Conservation (phyloP, 148 eudicot species). For the Drosera capensis region DNA sequence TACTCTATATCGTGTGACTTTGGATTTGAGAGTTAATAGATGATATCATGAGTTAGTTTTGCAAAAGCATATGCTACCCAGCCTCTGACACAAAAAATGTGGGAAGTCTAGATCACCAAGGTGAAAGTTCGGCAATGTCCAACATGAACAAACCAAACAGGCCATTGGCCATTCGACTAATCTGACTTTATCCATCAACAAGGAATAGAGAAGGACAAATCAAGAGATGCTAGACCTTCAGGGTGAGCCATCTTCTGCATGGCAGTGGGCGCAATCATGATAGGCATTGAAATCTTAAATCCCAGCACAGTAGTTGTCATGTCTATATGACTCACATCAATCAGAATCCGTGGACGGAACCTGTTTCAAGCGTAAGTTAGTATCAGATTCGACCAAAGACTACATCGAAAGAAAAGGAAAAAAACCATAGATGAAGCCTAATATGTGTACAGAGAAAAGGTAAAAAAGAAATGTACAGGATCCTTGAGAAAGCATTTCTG, state of each 20-base stretch:
- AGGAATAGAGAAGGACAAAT: no score
- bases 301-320: constrained; percentile 55
- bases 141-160: no score
- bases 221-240: constrained; percentile 34
- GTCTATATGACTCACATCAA: constrained; percentile 70
- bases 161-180: no score
- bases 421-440: neutral
- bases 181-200: no score
- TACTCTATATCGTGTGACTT: no score
- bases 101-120: no score
- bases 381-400: neutral
- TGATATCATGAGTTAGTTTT: no score
- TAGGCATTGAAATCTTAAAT: constrained; percentile 76
- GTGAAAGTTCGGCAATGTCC: no score
- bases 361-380: constrained; percentile 12
- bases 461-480: constrained; percentile 31
- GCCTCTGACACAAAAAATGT: no score
- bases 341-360: constrained; percentile 74
- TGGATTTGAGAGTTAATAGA: no score
- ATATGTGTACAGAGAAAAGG: neutral
- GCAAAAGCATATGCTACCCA: no score
- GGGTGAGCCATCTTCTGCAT: constrained; percentile 93
- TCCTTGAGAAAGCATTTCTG: constrained; percentile 58
- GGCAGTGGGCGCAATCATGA: constrained; percentile 90
- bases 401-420: constrained; percentile 1